These are phyloP conservation scores for Citrullus amarus DNA, from an alignment of 306 rosid species.

Conservation along the genomic window DNA sequence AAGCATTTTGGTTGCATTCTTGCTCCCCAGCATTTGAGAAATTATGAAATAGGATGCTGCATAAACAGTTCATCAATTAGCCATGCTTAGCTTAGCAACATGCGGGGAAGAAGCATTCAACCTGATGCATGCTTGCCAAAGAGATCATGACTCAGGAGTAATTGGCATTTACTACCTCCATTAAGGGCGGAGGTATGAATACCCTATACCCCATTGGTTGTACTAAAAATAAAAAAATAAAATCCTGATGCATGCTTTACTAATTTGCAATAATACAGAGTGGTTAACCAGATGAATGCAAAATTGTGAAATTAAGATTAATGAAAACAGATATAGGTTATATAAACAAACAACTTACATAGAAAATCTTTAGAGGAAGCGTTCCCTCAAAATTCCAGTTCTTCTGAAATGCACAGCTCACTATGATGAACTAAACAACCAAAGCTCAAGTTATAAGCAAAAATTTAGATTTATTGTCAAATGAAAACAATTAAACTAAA, in stretches of 20 bases:
- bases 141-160: no score
- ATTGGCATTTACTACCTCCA: no score
- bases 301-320: background rate
- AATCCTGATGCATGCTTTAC: background rate
- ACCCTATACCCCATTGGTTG: background rate
- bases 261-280: background rate
- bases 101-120: background rate
- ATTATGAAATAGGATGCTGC: background rate
- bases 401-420: slow-evolving; percentile 42
- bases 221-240: no score
- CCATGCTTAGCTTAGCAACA: background rate
- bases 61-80: background rate
- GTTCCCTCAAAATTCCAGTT: slow-evolving; percentile 35
- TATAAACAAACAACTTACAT: slow-evolving; percentile 39
- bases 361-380: slow-evolving; percentile 32
- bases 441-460: slow-evolving; percentile 3
- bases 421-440: slow-evolving; percentile 2
- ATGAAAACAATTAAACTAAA: slow-evolving; percentile 2
- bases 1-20: background rate
- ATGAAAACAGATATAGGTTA: background rate
- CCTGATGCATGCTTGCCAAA: no score
- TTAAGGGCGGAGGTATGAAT: no score
- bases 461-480: background rate
- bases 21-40: background rate
- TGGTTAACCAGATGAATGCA: background rate